These are phyloP conservation scores for Eucalyptus dawsonii DNA, from an alignment of 345 rosid genomes.

Conservation along the genomic window DNA sequence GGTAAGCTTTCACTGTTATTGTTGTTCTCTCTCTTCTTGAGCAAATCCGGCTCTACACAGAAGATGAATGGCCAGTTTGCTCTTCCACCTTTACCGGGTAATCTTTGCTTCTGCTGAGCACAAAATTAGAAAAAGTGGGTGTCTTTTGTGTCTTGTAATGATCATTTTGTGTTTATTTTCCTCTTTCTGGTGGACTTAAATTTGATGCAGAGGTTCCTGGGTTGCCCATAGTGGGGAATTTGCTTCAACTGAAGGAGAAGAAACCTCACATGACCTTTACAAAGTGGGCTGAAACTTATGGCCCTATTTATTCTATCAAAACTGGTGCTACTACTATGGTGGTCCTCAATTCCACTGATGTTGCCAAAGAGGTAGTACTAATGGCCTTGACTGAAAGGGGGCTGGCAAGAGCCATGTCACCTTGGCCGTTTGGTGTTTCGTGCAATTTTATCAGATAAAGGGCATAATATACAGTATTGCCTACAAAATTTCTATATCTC, in stretches of 20 bases:
- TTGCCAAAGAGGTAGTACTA: conserved; percentile 60
- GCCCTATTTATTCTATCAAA: conserved; percentile 69
- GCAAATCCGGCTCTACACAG: not conserved
- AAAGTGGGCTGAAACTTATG: conserved; percentile 73
- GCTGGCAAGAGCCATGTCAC: not conserved
- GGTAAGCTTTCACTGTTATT: not conserved
- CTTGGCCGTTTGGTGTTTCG: not conserved
- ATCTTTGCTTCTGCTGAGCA: not conserved
- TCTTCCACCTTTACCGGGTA: not conserved
- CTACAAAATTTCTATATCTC: not conserved
- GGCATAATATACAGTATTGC: not conserved
- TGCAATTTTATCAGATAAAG: not conserved
- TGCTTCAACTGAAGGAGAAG: conserved; percentile 83
- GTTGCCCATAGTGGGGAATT: conserved; percentile 66
- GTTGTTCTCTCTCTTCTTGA: not conserved
- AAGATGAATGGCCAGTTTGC: not conserved
- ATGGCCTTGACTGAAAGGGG: not conserved
- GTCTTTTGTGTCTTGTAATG: not conserved
- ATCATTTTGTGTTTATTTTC: not conserved
- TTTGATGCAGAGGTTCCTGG: conserved; percentile 61
- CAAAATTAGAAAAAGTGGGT: not conserved
- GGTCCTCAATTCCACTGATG: conserved; percentile 55
- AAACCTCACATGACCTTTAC: conserved; percentile 75
- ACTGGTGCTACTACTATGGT: conserved; percentile 55
- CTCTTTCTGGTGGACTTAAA: not conserved